These are phyloP conservation scores for Pythium brachiatum DNA, from an alignment of 352 stramenopile species.

Conservation along the genomic window DNA sequence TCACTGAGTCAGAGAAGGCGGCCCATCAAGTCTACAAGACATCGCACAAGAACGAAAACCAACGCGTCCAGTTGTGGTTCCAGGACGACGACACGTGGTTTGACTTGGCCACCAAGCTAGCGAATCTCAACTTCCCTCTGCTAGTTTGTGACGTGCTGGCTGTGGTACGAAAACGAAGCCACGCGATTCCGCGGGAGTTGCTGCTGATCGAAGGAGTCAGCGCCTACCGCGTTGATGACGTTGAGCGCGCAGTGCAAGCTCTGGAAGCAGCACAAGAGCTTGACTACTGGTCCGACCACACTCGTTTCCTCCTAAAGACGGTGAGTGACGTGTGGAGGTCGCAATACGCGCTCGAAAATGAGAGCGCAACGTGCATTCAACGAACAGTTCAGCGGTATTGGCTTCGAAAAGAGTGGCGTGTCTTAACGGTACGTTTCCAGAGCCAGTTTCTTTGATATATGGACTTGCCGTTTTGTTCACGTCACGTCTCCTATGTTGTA, in stretches of 20 bases:
- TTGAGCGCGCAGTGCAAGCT: constrained; percentile 26
- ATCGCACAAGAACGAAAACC: constrained; percentile 61
- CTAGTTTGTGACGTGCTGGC: constrained; percentile 36
- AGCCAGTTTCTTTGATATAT: not conserved
- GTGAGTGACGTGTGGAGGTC: constrained; percentile 41
- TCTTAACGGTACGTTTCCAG: constrained; percentile 15
- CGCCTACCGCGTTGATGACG: constrained; percentile 37
- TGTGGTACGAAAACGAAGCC: constrained; percentile 25
- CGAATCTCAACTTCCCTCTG: constrained; percentile 42
- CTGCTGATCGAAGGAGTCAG: constrained; percentile 45
- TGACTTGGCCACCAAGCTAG: constrained; percentile 49
- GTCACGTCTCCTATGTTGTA: constrained; percentile 9
- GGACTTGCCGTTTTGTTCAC: not conserved
- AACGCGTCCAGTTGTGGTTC: constrained; percentile 56
- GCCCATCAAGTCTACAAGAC: constrained; percentile 58
- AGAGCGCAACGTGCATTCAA: constrained; percentile 38
- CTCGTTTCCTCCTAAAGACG: constrained; percentile 42
- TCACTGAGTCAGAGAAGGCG: constrained; percentile 47
- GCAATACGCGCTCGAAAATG: constrained; percentile 43
- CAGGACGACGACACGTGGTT: constrained; percentile 56
- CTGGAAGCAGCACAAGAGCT: constrained; percentile 37
- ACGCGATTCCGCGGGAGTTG: constrained; percentile 22
- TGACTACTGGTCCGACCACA: constrained; percentile 43
- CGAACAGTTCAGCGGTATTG: constrained; percentile 19
- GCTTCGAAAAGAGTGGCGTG: constrained; percentile 24